phyloP scores from a whole-genome alignment of 495 filamentous ascomycete species.

The Aspergillus funiculosus region DNA sequence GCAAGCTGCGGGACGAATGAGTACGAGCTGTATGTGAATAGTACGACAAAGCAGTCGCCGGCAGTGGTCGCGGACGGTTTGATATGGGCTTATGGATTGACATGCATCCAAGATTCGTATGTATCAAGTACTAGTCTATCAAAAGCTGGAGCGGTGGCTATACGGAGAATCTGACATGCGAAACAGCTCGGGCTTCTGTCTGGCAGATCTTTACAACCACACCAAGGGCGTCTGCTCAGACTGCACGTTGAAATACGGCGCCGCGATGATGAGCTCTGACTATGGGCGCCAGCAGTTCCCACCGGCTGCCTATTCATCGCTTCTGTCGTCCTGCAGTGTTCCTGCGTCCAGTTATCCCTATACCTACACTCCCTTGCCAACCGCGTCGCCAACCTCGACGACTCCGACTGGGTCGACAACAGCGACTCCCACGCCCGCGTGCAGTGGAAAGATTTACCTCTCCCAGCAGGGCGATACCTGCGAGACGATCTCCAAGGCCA shows the following conservation, averaged over 20 bases:
- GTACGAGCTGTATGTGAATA: background rate
- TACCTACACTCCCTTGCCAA: background rate
- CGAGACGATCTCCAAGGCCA: background rate
- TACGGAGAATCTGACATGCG: too few relatives aligned
- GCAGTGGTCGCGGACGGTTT: background rate
- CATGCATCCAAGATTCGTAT: background rate
- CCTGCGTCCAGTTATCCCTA: conserved; percentile 1
- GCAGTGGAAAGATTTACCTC: background rate
- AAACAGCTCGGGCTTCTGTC: background rate
- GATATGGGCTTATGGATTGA: background rate
- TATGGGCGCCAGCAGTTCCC: background rate
- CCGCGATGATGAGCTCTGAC: background rate
- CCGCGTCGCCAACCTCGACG: background rate
- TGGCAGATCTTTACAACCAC: background rate
- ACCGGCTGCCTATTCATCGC: background rate
- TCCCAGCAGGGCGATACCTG: background rate
- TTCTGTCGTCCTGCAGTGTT: conserved; percentile 3
- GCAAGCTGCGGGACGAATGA: background rate
- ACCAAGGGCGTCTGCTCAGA: background rate
- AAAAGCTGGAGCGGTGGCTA: too few relatives aligned
- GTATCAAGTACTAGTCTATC: too few relatives aligned
- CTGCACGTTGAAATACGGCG: background rate
- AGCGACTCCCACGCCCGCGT: background rate
- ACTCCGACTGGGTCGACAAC: background rate
- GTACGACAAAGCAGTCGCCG: background rate